These are phyloP conservation scores for Tremella fuciformis DNA, from an alignment of 768 basidiomycete species.

Conservation along the genomic window DNA sequence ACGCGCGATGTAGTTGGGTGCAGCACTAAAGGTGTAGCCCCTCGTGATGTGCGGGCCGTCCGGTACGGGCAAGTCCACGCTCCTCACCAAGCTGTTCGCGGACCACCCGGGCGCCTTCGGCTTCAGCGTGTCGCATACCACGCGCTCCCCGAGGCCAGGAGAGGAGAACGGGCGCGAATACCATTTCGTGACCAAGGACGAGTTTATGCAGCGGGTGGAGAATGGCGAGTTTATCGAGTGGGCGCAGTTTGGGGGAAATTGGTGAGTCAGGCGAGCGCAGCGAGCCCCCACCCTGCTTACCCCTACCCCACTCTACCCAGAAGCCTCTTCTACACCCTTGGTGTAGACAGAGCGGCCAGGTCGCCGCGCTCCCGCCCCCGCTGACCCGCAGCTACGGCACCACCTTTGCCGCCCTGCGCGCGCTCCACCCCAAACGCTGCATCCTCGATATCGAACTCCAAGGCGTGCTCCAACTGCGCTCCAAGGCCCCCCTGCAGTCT, in stretches of 20 bases:
- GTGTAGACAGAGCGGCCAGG: neutral
- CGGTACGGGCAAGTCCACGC: constrained; percentile 90
- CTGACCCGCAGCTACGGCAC: constrained; percentile 68
- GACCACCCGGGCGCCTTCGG: constrained; percentile 82
- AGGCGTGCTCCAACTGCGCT: constrained; percentile 89
- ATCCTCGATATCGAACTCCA: constrained; percentile 95
- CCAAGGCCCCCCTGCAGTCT: constrained; percentile 56
- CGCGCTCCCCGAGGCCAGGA: constrained; percentile 74
- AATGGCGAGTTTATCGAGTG: constrained; percentile 85
- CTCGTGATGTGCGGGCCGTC: constrained; percentile 88
- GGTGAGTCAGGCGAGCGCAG: constrained; percentile 40
- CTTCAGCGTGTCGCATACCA: constrained; percentile 95
- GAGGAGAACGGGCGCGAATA: constrained; percentile 81
- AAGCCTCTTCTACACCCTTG: neutral
- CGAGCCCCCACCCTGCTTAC: neutral
- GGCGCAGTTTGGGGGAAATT: constrained; percentile 87
- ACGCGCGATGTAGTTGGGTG: too few species aligned
- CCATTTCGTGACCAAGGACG: constrained; percentile 72
- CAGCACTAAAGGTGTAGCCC: constrained; percentile 55
- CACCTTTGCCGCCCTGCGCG: constrained; percentile 69
- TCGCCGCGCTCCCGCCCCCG: neutral
- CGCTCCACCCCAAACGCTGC: constrained; percentile 74
- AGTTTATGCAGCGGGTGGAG: constrained; percentile 67
- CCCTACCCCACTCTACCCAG: neutral
- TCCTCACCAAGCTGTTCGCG: constrained; percentile 73